phyloP scores from a whole-genome alignment of 164 flowering plant species.

The Vitis rotundifolia region DNA sequence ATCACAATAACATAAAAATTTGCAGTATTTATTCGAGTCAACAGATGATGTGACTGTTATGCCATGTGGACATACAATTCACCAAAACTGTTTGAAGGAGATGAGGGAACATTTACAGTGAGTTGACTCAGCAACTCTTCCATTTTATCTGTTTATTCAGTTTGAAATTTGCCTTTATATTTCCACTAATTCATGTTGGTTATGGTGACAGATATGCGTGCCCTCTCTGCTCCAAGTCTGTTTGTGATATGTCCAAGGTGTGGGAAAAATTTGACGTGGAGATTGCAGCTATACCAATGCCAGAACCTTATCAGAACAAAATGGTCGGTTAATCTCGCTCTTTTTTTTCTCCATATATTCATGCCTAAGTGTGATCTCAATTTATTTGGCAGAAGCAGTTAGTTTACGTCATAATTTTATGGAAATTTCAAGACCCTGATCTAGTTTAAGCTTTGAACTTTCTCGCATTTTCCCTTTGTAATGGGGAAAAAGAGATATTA shows the following conservation, averaged over 20 bases:
- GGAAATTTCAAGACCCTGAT: no score
- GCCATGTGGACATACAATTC: conserved; percentile 95
- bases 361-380: no score
- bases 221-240: conserved; percentile 93
- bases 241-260: conserved; percentile 93
- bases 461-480: not conserved
- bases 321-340: conserved; percentile 32
- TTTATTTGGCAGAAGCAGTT: no score
- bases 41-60: conserved; percentile 59
- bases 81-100: conserved; percentile 77
- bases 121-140: conserved; percentile 26
- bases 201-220: conserved; percentile 68
- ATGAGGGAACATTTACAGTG: conserved; percentile 88
- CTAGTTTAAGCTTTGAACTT: no score
- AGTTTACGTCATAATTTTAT: no score
- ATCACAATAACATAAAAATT: not conserved
- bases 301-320: conserved; percentile 68
- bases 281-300: conserved; percentile 92
- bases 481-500: no score
- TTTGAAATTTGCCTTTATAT: not conserved
- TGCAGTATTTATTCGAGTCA: conserved; percentile 86
- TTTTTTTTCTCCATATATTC: not conserved
- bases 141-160: not conserved
- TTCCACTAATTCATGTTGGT: not conserved
- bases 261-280: conserved; percentile 90